Evolutionary conservation across 768 basidiomycete genomes (phyloP).

Genomic region (Pisolithus microcarpus): DNA sequence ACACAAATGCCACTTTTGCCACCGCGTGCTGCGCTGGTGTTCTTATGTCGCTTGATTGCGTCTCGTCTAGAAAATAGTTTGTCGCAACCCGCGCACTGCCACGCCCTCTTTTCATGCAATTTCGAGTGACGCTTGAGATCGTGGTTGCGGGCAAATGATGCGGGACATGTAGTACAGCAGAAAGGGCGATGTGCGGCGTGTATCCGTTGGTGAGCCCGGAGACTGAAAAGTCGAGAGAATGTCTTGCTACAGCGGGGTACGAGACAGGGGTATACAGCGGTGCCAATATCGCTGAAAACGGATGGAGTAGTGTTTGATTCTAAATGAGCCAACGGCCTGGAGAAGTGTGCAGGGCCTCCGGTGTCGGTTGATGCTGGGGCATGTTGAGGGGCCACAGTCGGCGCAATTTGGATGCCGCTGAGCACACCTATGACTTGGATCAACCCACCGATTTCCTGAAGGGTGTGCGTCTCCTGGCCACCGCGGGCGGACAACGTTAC

Average conservation of each 20-base stretch:
- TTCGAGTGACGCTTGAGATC: slow-evolving; percentile 74
- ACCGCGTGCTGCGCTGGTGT: slow-evolving; percentile 46
- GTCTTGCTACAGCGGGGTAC: slow-evolving; percentile 56
- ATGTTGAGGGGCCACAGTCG: slow-evolving; percentile 29
- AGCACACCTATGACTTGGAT: slow-evolving; percentile 79
- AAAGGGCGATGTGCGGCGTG: slow-evolving; percentile 62
- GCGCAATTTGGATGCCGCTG: slow-evolving; percentile 64
- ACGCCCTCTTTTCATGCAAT: slow-evolving; percentile 66
- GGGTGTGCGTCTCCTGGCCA: slow-evolving; percentile 45
- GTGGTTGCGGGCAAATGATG: slow-evolving; percentile 72
- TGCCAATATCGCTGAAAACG: slow-evolving; percentile 47
- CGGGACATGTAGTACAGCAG: slow-evolving; percentile 58
- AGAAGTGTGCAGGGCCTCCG: slow-evolving; percentile 23
- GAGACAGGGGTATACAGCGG: slow-evolving; percentile 78
- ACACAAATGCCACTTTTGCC: slow-evolving; percentile 47
- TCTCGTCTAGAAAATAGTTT: slow-evolving; percentile 74
- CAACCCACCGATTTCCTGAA: slow-evolving; percentile 75
- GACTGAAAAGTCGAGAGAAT: slow-evolving; percentile 61
- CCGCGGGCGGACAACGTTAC: slow-evolving; percentile 58
- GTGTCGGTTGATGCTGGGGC: slow-evolving; percentile 18
- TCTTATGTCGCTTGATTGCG: slow-evolving; percentile 73
- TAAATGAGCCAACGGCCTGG: slow-evolving; percentile 24
- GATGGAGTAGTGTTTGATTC: slow-evolving; percentile 14
- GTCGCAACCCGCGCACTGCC: slow-evolving; percentile 65
- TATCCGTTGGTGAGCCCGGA: slow-evolving; percentile 64